Evolutionary conservation across 2,329 filamentous ascomycete species (phyloP), one percentile per base, ranked within the genome.

Genomic region (Pyricularia grisea): DNA sequence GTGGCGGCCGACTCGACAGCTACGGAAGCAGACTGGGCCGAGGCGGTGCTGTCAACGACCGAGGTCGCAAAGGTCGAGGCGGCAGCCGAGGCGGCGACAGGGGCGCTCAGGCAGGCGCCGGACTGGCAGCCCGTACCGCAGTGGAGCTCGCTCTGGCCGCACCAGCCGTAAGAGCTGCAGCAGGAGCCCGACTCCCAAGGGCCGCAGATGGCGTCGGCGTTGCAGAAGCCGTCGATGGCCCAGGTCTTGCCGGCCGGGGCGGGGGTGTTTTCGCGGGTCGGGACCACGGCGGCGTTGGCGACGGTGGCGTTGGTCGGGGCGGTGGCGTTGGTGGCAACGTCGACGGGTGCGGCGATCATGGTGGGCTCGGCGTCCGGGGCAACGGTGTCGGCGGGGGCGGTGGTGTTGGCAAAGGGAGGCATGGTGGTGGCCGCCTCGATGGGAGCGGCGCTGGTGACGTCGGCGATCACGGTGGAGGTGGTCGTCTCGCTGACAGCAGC

Each of bases 41-140:
- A 65, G 64, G 20, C 68, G 28, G 14, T 36, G 68, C 23, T 42
- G 63, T 31, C 7, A 25, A 28, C 6, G 20, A 69, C 68, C 14
- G 67, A 65, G 25, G 61, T 25, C 27, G 55, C 27, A 20, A n/a
- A 25, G 50, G 50, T 25, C 1, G 65, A 58, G 4, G 61, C 28
- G 20, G 33, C n/a, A 6, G 67, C 36, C 10, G 69, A 27, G 60
- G 11, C 11, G 20, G 69, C 42, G 66, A 25, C 61, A 5, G 66
- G n/a, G 30, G 17, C 23, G 23, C 6, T 12, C 12, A 50, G 23
- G 66, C 66, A 67, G 10, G 28, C 11, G 20, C 66, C 66, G 20
- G 42, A 60, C 66, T 67, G 66, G 66, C 66, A 67, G 11, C 66
- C 66, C 27, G 55, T 2, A 23, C 66, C 66, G 30, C 66, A 67